Evolutionary conservation across 2,329 filamentous ascomycete genomes (phyloP).

Genomic region (Fusarium sp.): DNA sequence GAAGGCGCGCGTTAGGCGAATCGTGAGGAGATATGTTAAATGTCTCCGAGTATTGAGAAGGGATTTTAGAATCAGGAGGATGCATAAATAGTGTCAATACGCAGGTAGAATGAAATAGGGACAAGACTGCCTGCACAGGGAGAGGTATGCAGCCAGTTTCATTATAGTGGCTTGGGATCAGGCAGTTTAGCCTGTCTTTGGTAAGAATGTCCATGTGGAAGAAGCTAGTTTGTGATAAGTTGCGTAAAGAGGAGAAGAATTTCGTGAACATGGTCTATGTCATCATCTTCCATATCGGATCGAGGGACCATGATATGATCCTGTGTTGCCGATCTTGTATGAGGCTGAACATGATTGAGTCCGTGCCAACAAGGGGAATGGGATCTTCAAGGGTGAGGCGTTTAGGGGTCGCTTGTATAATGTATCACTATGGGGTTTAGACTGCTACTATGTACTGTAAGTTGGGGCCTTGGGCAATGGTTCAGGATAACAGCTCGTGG

Average conservation of each 20-base stretch:
- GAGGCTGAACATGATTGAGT: conserved; percentile 2
- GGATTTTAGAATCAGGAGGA: background rate
- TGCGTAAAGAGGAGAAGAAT: background rate
- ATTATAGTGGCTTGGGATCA: conserved; percentile 9
- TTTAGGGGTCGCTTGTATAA: conserved; percentile 19
- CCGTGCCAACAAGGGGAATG: background rate
- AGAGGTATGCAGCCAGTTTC: conserved; percentile 25
- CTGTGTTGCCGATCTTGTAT: background rate
- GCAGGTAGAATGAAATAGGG: conserved; percentile 18
- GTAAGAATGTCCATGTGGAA: background rate
- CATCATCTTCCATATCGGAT: background rate
- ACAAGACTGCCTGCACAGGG: background rate
- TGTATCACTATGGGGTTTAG: background rate
- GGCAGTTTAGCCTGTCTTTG: background rate
- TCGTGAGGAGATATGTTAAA: background rate
- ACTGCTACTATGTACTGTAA: too few species aligned
- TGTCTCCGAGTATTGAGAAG: background rate
- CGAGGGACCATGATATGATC: background rate
- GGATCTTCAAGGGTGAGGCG: conserved; percentile 7
- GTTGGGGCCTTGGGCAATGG: too few species aligned
- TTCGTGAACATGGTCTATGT: background rate
- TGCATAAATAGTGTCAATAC: conserved; percentile 23
- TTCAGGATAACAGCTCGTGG: background rate
- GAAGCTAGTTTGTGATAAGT: conserved; percentile 7
- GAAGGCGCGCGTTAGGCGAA: background rate